These are phyloP conservation scores for Fusarium bactridioides DNA, from an alignment of 2,329 filamentous ascomycete species.

Conservation along the genomic window DNA sequence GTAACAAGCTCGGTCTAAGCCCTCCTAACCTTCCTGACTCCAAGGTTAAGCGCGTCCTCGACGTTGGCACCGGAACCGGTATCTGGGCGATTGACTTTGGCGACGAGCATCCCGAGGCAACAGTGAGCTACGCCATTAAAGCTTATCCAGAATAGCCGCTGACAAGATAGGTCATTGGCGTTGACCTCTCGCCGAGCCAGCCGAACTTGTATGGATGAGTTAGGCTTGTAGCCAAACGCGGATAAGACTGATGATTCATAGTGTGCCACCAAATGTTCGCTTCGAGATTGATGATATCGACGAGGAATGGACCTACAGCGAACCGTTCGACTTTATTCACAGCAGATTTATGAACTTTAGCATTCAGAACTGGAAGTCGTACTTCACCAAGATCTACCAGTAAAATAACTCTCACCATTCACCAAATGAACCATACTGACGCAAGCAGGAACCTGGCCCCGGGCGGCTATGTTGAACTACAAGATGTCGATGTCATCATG, in stretches of 20 bases:
- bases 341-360: constrained; percentile 30
- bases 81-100: constrained; percentile 21
- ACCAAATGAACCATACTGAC: neutral
- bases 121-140: neutral
- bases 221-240: fast-evolving
- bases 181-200: constrained; percentile 14
- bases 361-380: constrained; percentile 7
- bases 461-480: constrained; percentile 30
- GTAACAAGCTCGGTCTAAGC: constrained; percentile 15
- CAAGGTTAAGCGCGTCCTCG: constrained; percentile 1
- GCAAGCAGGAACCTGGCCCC: constrained; percentile 12
- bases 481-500: constrained; percentile 30
- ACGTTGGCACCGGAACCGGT: constrained; percentile 16
- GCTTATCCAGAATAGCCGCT: neutral
- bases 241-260: neutral
- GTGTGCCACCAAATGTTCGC: constrained; percentile 8
- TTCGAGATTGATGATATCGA: constrained; percentile 21
- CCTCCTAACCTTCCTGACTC: neutral
- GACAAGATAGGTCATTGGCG: constrained; percentile 1
- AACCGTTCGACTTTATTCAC: constrained; percentile 16
- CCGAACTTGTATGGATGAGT: constrained; percentile 4
- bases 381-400: constrained; percentile 13
- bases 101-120: constrained; percentile 5
- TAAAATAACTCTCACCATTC: neutral
- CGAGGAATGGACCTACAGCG: constrained; percentile 7